Evolutionary conservation across 164 flowering plant species (phyloP), one percentile per base, ranked within the genome.

Genomic region (Kingdonia uniflora): DNA sequence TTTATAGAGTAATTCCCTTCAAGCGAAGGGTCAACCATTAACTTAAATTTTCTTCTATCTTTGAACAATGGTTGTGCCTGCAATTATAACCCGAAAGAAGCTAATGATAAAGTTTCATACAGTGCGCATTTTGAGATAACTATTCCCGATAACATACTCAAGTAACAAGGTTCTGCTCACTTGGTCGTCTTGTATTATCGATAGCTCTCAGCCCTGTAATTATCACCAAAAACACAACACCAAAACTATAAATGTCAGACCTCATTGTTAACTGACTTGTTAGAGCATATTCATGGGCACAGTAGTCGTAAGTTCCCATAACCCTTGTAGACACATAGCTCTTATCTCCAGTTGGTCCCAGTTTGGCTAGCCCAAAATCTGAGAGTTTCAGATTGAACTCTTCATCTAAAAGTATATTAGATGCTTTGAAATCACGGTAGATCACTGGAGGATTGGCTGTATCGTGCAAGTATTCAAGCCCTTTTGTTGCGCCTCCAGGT

Each of bases 241-340:
- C 94, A 48, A 78, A 85, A 73, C 94, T 85, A 59, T 85, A 85
- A 6, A 85, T 81, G 57, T 85, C 94, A 0, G 94, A 85, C 57
- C 74, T 85, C 20, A 78, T 64, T 2, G 86, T 78, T 58, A 85
- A 54, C 42, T 78, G 81, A 76, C 94, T 86, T 65, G 95, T 78
- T 24, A 80, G 74, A 40, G 81, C 54, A 66, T 85, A 82, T 55
- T 85, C 89, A 0, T 87, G 94, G 43, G 88, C 88, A 56, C 89
- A 83, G 48, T 82, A 85, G 49, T 84, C 94, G 54, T 71, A 60
- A n/a, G 94, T 82, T 20, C 94, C 88, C 84, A 85, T 75, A 54
- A 85, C 83, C 64, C 85, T 75, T 17, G 94, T 85, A 19, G 85
- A 82, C 12, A 80, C 84, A 62, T 82, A 68, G 66, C 82, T 85